These are phyloP conservation scores for Cynanchum wilfordii DNA, from an alignment of 257 asterid genomes.

Conservation along the genomic window DNA sequence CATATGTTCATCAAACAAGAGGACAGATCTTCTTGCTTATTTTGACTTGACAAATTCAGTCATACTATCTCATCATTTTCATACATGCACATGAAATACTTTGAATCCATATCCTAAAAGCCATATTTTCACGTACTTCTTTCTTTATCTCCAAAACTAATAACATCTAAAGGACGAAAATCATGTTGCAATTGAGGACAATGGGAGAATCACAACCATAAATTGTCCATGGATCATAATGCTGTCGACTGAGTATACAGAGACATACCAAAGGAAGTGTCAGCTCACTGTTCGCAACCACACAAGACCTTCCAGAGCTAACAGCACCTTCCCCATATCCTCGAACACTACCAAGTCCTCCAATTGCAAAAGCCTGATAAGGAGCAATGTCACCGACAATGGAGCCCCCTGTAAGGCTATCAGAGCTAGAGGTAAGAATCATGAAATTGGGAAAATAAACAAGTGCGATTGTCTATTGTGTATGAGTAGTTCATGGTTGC, in stretches of 20 bases:
- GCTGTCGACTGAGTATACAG: conserved; percentile 2
- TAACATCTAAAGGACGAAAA: not conserved
- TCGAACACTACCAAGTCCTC: conserved; percentile 85
- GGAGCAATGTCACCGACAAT: conserved; percentile 98
- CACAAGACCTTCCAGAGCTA: conserved; percentile 87
- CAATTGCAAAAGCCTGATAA: conserved; percentile 93
- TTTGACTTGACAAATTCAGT: not conserved
- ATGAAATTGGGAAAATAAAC: conserved; percentile 1
- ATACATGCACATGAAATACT: not conserved
- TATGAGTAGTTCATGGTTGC: not conserved
- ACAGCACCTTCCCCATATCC: conserved; percentile 98
- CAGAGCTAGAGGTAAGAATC: conserved; percentile 10
- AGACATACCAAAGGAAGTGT: conserved; percentile 76
- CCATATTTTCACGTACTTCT: not conserved
- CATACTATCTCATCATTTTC: not conserved
- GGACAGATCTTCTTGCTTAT: too few relatives aligned
- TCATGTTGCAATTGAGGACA: not conserved
- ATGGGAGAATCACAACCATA: not conserved
- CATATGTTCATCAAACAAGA: not conserved
- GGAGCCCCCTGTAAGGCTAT: conserved; percentile 93
- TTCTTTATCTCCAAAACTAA: not conserved
- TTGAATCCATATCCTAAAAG: not conserved
- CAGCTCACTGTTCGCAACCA: conserved; percentile 74
- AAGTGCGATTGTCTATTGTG: not conserved
- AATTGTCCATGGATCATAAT: not conserved